phyloP scores from a whole-genome alignment of 164 flowering plant species.

The Brasenia schreberi region DNA sequence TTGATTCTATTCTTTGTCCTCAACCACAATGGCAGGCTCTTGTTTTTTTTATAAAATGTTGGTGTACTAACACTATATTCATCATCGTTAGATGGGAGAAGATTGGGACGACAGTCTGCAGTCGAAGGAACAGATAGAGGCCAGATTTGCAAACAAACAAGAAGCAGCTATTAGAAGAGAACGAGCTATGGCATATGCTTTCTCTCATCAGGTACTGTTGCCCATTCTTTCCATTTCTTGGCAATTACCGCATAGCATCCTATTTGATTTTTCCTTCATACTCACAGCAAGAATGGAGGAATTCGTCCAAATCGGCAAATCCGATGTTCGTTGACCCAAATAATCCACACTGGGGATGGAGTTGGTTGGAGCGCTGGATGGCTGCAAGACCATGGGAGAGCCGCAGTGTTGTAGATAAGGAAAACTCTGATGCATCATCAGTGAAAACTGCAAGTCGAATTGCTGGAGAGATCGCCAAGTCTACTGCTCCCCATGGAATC shows the following conservation, averaged over 20 bases:
- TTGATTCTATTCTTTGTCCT: too few species aligned
- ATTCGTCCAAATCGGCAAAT: constrained; percentile 30
- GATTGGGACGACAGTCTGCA: constrained; percentile 85
- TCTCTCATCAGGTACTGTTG: constrained; percentile 60
- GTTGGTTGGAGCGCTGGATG: constrained; percentile 95
- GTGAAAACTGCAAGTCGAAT: constrained; percentile 25
- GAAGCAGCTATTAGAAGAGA: constrained; percentile 88
- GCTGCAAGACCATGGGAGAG: constrained; percentile 74
- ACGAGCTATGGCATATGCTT: constrained; percentile 78
- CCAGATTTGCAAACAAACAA: constrained; percentile 43
- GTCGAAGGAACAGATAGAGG: constrained; percentile 75
- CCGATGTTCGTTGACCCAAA: constrained; percentile 64
- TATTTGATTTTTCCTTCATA: background rate
- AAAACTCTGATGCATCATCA: constrained; percentile 33
- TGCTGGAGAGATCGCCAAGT: constrained; percentile 28
- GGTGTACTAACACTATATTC: background rate
- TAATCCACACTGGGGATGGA: constrained; percentile 98
- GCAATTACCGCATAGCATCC: background rate
- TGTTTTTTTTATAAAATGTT: too few species aligned
- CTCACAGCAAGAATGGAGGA: constrained; percentile 50
- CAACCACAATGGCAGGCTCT: too few species aligned
- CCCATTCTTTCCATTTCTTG: background rate
- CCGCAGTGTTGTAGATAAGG: constrained; percentile 34
- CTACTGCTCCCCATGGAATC: constrained; percentile 28
- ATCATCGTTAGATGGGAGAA: constrained; percentile 43